Base-by-base conservation (phyloP, 2,329 filamentous ascomycete species). In the Dactylellina leptospora region DNA sequence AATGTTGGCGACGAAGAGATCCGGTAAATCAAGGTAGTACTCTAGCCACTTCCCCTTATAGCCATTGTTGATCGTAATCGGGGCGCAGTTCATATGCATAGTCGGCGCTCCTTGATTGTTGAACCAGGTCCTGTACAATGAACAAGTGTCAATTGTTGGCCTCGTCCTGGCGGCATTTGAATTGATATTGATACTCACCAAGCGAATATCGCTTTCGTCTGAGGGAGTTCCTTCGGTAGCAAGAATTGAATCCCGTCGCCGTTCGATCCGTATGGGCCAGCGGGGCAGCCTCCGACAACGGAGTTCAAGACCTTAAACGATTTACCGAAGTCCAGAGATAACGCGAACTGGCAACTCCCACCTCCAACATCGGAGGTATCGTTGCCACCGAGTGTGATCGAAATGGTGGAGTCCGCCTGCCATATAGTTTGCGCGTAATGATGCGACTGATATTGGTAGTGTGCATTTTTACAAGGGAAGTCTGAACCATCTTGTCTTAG, bases 331-430 rank as follows among this genome's bases (percentile, higher is more conserved):
- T 93, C 89, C 80, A 89, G 91, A 28, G 88, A 90, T 25, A 93
- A 82, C 1, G 88, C 86, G 48, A 91, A 82, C 81, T 95, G 91
- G 81, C 90, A 93, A 8, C 87, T 91, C 40, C 90, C 90, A 13
- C 73, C 74, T 38, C 90, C 90, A 9, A 23, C 30, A 36, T 83
- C 82, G 81, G 92, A 90, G 56, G 79, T 80, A 47, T 87, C 86
- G 54, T 84, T 84, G 33, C 90, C 90, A 68, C 80, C 81, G 59
- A 93, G 81, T 69, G 84, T 85, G 80, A 92, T 83, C 75, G 85
- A 85, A 80, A 90, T 87, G 25, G 81, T 80, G 62, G 83, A 79
- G 30, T 90, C 90, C 4, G 87, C 84, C 2, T 81, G 78, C 79
- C 89, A 93, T 22, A 83, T 85, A 33, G 85, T 86, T 18, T 87